phyloP scores from a whole-genome alignment of 139 green algal genomes.

The Nannochloris sp. region DNA sequence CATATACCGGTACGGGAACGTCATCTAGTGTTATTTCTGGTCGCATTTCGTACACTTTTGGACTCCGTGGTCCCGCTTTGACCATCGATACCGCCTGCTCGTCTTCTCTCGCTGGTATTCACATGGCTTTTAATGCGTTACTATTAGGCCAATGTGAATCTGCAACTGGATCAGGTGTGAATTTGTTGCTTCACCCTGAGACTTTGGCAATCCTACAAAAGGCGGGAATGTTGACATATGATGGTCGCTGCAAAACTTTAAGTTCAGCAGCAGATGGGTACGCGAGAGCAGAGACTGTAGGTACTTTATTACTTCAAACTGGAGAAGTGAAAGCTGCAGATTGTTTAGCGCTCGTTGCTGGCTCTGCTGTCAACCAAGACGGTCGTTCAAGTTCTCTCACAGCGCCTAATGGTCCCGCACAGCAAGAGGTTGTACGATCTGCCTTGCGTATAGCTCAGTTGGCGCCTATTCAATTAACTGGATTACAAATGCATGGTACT shows the following conservation, averaged over 20 bases:
- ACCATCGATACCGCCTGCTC: slow-evolving; percentile 76
- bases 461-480: slow-evolving; percentile 4
- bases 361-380: slow-evolving; percentile 49
- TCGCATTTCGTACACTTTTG: slow-evolving; percentile 50
- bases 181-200: slow-evolving; percentile 30
- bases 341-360: slow-evolving; percentile 14
- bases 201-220: slow-evolving; percentile 38
- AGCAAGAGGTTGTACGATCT: slow-evolving; percentile 33
- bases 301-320: slow-evolving; percentile 29
- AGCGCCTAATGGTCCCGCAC: slow-evolving; percentile 51
- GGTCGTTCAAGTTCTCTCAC: slow-evolving; percentile 48
- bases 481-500: slow-evolving; percentile 67
- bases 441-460: slow-evolving; percentile 22
- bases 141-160: slow-evolving; percentile 11
- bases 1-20: slow-evolving; percentile 38
- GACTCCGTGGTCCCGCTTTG: slow-evolving; percentile 31
- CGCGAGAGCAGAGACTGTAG: slow-evolving; percentile 46
- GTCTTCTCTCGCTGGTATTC: slow-evolving; percentile 68
- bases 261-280: slow-evolving; percentile 48
- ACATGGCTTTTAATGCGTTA: slow-evolving; percentile 46
- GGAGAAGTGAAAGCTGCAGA: neutral
- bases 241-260: slow-evolving; percentile 53
- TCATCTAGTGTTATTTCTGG: slow-evolving; percentile 32
- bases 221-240: slow-evolving; percentile 27
- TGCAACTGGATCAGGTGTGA: slow-evolving; percentile 27